A percentile compares a stretch with the other conserved stretches of the same genome.
phyloP scores from a whole-genome alignment of 2,329 filamentous ascomycete species.

The Colletotrichum kahawae region DNA sequence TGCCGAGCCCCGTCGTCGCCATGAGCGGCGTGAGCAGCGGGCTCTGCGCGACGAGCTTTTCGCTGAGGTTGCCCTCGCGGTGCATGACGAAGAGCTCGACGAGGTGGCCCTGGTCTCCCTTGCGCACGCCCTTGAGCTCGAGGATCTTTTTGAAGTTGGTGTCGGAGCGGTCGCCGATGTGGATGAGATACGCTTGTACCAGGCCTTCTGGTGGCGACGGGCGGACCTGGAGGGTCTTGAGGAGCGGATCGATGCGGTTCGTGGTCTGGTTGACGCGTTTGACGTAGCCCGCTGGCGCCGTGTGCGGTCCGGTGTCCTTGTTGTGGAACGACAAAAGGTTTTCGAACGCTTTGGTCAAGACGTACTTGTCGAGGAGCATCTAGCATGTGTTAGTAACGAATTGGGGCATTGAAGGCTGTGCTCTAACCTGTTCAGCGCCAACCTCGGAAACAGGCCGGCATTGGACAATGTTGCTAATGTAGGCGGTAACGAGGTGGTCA shows the following conservation, averaged over 20 bases:
- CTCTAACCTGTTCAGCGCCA: conserved; percentile 82
- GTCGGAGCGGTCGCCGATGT: conserved; percentile 92
- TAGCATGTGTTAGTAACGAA: conserved; percentile 41
- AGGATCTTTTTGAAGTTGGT: conserved; percentile 96
- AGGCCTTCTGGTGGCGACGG: conserved; percentile 90
- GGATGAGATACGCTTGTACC: conserved; percentile 96
- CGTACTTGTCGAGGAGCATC: conserved; percentile 97
- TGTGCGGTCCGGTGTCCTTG: conserved; percentile 41
- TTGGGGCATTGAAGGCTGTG: no score
- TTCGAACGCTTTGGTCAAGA: conserved; percentile 79
- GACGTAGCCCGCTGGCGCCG: conserved; percentile 67
- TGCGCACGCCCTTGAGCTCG: conserved; percentile 91
- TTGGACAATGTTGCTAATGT: conserved; percentile 83
- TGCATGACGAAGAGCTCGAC: conserved; percentile 85
- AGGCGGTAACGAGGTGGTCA: conserved; percentile 80
- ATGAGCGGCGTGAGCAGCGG: conserved; percentile 74
- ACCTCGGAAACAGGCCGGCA: conserved; percentile 92
- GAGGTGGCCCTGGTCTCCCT: conserved; percentile 80
- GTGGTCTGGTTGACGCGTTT: conserved; percentile 87
- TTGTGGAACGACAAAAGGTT: conserved; percentile 71
- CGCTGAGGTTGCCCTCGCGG: conserved; percentile 75
- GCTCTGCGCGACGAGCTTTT: conserved; percentile 72
- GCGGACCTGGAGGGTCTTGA: conserved; percentile 96
- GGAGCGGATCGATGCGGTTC: conserved; percentile 85
- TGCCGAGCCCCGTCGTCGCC: conserved; percentile 43